Evolutionary conservation across 306 rosid genomes (phyloP), one percentile per base, ranked within the genome.

Genomic region (Sphenostylis stenocarpa): DNA sequence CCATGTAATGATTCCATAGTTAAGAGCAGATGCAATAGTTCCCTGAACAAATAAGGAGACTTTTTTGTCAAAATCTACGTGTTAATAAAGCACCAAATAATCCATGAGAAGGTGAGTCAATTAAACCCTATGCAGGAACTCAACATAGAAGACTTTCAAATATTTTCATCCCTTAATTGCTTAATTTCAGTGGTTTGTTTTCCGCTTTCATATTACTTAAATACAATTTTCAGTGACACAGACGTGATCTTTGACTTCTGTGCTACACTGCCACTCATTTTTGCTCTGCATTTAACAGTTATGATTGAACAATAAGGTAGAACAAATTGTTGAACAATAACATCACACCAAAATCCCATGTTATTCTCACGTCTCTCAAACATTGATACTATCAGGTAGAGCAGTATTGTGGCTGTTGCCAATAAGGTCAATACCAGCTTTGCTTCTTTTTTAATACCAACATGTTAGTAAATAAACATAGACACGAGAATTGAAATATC

Each of bases 1-100:
- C 98, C 98, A 95, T 44, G 91, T 84, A 56, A 88, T 58, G 34
- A 95, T 87, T 82, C 91, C 98, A 85, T 90, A 92, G 72, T 86
- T 92, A 57, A 95, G 88, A 41, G 97, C 98, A 80, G 98, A 95
- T 33, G 97, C 88, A 80, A 92, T 74, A 43, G 56, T 82, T 78
- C 98, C 98, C 98, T 94, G 85, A 81, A 84, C 28, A 70, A 73
- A 58, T 12, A 80, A 68, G 57, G 51, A 52, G 24, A 49, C 6
- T 24, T 52, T 72, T 29, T 23, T 26, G 43, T 73, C 39, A 55
- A 21, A 73, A 72, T 53, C 38, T 19, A 17, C 57, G 62, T 67
- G 45, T 58, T 49, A 39, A 34, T 55, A 43, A 28, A 39, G 34
- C 36, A 57, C 43, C 43, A 68, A 81, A 26, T 67, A 56, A 55